These are phyloP conservation scores for Endothia cerciana DNA, from an alignment of 2,329 filamentous ascomycete genomes.

Conservation along the genomic window DNA sequence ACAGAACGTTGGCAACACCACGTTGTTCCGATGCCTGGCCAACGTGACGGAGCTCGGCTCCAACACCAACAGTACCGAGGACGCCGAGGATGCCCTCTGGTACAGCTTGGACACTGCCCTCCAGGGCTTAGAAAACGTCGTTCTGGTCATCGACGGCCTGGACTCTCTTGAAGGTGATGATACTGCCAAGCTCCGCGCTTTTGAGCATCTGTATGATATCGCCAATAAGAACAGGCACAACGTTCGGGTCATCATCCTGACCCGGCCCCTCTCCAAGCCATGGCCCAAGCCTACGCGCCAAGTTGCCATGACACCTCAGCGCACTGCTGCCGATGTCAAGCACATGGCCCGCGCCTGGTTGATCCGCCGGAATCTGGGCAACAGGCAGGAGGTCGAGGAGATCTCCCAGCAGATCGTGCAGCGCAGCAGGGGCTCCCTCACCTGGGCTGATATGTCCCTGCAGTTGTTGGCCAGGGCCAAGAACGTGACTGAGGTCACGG, in stretches of 20 bases:
- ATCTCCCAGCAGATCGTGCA: conserved; percentile 27
- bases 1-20: conserved; percentile 29
- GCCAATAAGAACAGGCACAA: conserved; percentile 30
- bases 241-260: conserved; percentile 29
- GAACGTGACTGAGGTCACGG: conserved; percentile 20
- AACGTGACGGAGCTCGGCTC: conserved; percentile 31
- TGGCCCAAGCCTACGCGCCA: conserved; percentile 30
- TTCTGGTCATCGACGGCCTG: conserved; percentile 28
- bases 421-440: conserved; percentile 31
- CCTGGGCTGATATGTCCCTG: conserved; percentile 29
- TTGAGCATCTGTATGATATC: conserved; percentile 29
- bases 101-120: conserved; percentile 29
- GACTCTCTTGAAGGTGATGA: conserved; percentile 30
- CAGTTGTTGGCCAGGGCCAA: conserved; percentile 27
- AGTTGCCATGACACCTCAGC: conserved; percentile 26
- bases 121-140: conserved; percentile 29
- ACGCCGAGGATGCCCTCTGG: conserved; percentile 34
- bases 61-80: conserved; percentile 35
- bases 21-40: conserved; percentile 29
- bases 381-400: conserved; percentile 29
- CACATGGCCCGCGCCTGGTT: conserved; percentile 29
- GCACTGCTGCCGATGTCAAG: conserved; percentile 25
- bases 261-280: conserved; percentile 28
- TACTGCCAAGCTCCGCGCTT: conserved; percentile 27
- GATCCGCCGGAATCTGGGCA: conserved; percentile 24